Conservation (phyloP, 1,284 basidiomycete species). For the Papiliotrema fonsecae region DNA sequence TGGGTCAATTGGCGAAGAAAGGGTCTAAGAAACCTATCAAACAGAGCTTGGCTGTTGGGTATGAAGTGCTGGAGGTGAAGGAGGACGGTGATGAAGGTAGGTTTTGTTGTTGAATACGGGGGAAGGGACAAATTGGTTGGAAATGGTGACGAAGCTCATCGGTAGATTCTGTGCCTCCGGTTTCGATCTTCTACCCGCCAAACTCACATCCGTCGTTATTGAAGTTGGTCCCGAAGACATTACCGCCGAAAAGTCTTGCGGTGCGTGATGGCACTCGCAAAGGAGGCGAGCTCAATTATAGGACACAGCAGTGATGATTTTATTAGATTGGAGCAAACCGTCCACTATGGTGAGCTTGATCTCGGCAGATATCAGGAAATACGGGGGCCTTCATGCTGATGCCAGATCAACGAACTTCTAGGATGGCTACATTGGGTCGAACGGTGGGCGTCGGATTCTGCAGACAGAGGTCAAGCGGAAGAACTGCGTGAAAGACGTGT, state of each 20-base stretch:
- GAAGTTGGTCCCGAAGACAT: slow-evolving; percentile 73
- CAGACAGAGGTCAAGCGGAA: slow-evolving; percentile 54
- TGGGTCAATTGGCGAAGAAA: slow-evolving; percentile 8
- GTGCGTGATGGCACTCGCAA: slow-evolving; percentile 17
- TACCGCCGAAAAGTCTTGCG: slow-evolving; percentile 56
- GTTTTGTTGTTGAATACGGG: not conserved
- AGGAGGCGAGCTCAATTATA: slow-evolving; percentile 54
- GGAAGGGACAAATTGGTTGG: not conserved
- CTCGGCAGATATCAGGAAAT: not conserved
- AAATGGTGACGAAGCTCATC: not conserved
- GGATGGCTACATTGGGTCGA: slow-evolving; percentile 83
- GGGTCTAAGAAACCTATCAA: slow-evolving; percentile 2
- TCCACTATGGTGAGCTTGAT: slow-evolving; percentile 62
- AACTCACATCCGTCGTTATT: slow-evolving; percentile 69
- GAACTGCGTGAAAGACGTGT: slow-evolving; percentile 76
- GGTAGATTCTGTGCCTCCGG: slow-evolving; percentile 72
- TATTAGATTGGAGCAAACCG: slow-evolving; percentile 93
- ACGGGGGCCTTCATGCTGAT: not conserved
- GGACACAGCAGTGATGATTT: slow-evolving; percentile 78
- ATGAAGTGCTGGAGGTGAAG: slow-evolving; percentile 76
- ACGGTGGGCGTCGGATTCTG: slow-evolving; percentile 55
- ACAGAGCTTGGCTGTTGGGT: slow-evolving; percentile 74
- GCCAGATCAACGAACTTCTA: slow-evolving; percentile 67
- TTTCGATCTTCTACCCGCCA: slow-evolving; percentile 84
- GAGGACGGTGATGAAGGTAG: slow-evolving; percentile 85